Evolutionary conservation across 1,284 basidiomycete species (phyloP), one percentile per base, ranked within the genome.

Genomic region (Leccinum griseonigrum): DNA sequence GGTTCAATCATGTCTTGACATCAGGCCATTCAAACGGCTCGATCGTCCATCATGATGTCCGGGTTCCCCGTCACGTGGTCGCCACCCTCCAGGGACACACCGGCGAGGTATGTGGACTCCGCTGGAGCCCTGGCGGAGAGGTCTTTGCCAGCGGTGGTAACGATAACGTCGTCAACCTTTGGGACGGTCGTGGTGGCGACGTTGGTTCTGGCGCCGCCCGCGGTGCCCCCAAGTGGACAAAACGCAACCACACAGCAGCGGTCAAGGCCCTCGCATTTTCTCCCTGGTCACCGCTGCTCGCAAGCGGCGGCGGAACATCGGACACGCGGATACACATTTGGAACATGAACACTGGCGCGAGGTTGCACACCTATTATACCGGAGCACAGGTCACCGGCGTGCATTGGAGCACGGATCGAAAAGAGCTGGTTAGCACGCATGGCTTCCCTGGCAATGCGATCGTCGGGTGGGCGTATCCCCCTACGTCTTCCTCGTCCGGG

Each of bases 181-280:
- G 95, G 96, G 96, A 98, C 69, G 88, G 89, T 0, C 81, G 93
- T 36, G 76, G 92, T 0, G 87, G 88, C 0, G 87, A 90, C 69
- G 84, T 87, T 4, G 80, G 77, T 2, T 79, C 84, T 36, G 82
- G 83, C 1, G 43, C 59, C 11, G 79, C 86, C 1, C 79, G 88
- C 51, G 85, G 88, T 6, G 81, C 84, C 60, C 88, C 92, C 2
- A 90, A 93, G 71, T 94, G 93, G 94, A 94, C 92, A 52, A 97
- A 97, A 77, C 83, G 92, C 52, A 97, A 95, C 74, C 95, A 98
- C 76, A 94, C 91, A 0, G 95, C 95, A 0, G 95, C 95, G 0
- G 95, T 97, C 67, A 98, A 98, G 83, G 93, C 95, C 0, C 80
- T 99, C 53, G 94, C 95, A 0, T 99, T 97, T 95, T 98, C 94